phyloP scores from a whole-genome alignment of 78 protist species.

The Monocercomonoides exilis region DNA sequence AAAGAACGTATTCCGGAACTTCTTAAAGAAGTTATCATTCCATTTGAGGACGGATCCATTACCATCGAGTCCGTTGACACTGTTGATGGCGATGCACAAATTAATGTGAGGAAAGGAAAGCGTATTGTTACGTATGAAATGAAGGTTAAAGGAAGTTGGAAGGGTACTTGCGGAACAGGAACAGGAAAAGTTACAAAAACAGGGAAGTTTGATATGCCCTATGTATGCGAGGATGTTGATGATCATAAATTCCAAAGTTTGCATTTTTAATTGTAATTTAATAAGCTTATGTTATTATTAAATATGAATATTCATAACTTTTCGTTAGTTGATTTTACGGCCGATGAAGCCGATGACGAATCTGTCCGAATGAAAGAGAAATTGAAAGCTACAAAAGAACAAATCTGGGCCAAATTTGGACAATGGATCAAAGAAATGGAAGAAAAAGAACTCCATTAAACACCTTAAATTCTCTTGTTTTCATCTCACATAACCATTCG shows the following conservation, averaged over 20 bases:
- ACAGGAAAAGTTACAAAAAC: background rate
- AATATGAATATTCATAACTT: too few relatives aligned
- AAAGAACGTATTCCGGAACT: background rate
- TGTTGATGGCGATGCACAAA: background rate
- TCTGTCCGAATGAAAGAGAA: background rate
- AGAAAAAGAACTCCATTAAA: background rate
- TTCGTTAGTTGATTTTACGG: background rate
- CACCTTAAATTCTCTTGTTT: too few relatives aligned
- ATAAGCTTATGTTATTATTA: background rate
- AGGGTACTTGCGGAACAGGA: background rate
- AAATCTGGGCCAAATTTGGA: background rate
- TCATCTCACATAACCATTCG: too few relatives aligned
- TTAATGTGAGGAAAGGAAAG: constrained; percentile 3
- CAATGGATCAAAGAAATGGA: background rate
- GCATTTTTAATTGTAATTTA: background rate
- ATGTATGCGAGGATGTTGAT: constrained; percentile 9
- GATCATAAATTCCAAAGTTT: background rate
- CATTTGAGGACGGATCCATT: background rate
- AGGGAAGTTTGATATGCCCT: background rate
- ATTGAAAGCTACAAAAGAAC: background rate
- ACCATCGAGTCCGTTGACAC: background rate
- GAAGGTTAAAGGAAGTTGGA: background rate
- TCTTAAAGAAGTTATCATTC: background rate
- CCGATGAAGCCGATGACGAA: background rate
- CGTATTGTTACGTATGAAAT: background rate